Percentiles rank a stretch among this genome's conserved stretches.
These are phyloP conservation scores for Scheffersomyces insectosa DNA, from an alignment of 1,139 yeast genomes.

Conservation along the genomic window DNA sequence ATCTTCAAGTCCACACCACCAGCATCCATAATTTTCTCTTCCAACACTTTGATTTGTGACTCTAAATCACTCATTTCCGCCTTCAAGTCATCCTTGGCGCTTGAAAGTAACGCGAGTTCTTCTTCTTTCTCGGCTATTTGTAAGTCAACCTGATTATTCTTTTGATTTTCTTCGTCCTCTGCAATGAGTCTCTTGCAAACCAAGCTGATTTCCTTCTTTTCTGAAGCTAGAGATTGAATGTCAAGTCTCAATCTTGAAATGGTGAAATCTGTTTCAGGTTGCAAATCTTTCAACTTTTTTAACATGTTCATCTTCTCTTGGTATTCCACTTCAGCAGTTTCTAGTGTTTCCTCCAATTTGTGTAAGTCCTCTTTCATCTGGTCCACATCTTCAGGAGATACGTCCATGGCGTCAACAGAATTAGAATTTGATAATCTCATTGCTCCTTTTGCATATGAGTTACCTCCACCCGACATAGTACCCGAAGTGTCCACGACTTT, in stretches of 20 bases:
- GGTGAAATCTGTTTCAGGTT: constrained; percentile 69
- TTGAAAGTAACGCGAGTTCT: constrained; percentile 32
- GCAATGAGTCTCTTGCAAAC: constrained; percentile 38
- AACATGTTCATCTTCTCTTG: constrained; percentile 63
- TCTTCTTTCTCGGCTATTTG: constrained; percentile 42
- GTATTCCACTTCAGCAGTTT: constrained; percentile 51
- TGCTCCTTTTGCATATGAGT: constrained; percentile 59
- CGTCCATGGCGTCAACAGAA: constrained; percentile 20
- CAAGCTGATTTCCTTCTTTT: constrained; percentile 42
- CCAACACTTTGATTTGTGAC: constrained; percentile 55
- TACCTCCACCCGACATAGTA: constrained; percentile 97
- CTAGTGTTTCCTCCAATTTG: constrained; percentile 57
- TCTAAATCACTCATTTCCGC: constrained; percentile 62
- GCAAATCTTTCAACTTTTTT: constrained; percentile 57
- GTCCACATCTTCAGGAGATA: constrained; percentile 60
- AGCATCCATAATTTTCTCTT: constrained; percentile 80
- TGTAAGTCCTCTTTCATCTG: constrained; percentile 54
- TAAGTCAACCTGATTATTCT: constrained; percentile 25
- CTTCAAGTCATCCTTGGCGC: constrained; percentile 46
- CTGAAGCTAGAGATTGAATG: constrained; percentile 56
- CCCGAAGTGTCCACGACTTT: constrained; percentile 93
- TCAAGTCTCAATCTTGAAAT: constrained; percentile 66
- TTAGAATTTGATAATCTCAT: constrained; percentile 49
- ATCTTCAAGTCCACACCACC: constrained; percentile 87
- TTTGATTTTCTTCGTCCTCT: constrained; percentile 31